A percentile compares a stretch with the other conserved stretches of the same genome.
Conservation (phyloP, 73 alveolate species). For the Paramecium sonneborni region DNA sequence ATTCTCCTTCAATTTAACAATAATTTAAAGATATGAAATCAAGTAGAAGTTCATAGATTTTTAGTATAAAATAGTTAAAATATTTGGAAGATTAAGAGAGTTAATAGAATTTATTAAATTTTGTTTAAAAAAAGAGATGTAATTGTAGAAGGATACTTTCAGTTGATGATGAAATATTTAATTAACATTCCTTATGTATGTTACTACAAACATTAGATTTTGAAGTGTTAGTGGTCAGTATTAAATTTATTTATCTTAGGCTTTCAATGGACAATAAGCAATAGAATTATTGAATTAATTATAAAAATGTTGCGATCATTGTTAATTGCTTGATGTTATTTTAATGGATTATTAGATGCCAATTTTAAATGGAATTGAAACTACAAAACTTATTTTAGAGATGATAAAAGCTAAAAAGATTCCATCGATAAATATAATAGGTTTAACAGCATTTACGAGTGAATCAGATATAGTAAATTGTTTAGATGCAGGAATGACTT, state of each 20-base stretch:
- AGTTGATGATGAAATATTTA: constrained; percentile 38
- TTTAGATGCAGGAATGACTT: constrained; percentile 22
- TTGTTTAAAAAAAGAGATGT: background rate
- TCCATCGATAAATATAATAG: background rate
- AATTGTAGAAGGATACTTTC: background rate
- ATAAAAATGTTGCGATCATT: background rate
- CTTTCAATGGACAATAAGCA: constrained; percentile 32
- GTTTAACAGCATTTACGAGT: constrained; percentile 51
- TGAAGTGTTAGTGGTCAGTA: background rate
- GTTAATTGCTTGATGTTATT: constrained; percentile 10
- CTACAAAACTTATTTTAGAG: background rate
- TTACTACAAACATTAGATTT: background rate
- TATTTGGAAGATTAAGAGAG: background rate
- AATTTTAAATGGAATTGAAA: constrained; percentile 26
- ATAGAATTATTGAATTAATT: background rate
- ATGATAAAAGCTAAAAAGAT: background rate
- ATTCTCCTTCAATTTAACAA: background rate
- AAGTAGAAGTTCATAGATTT: background rate
- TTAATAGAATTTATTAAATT: background rate
- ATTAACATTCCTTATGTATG: constrained; percentile 3
- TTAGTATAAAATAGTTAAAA: constrained; percentile 7
- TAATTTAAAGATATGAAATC: background rate
- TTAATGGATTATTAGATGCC: constrained; percentile 58
- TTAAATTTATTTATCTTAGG: background rate
- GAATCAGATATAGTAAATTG: background rate